Conservation (phyloP, 2,329 filamentous ascomycete genomes). For the Paramyrothecium roridum region DNA sequence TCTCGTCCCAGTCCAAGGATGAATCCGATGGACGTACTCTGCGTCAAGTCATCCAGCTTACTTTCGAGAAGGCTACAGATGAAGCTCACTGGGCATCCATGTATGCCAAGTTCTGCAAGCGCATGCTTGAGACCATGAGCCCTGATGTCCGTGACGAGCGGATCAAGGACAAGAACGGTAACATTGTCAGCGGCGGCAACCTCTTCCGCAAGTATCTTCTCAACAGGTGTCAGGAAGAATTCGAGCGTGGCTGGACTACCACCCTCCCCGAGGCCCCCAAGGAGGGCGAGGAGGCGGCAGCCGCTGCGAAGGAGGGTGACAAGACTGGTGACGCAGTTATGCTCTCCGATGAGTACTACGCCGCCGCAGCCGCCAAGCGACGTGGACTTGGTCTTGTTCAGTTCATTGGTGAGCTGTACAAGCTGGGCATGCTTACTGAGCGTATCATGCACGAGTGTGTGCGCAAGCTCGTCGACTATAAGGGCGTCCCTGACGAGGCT, state of each 20-base stretch:
- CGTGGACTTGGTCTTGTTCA: slow-evolving; percentile 96
- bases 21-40: slow-evolving; percentile 92
- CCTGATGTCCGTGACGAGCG: slow-evolving; percentile 92
- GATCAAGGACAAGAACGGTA: slow-evolving; percentile 85
- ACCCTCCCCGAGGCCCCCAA: slow-evolving; percentile 72
- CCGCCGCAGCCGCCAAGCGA: slow-evolving; percentile 89
- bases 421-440: slow-evolving; percentile 96
- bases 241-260: slow-evolving; percentile 94
- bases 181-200: slow-evolving; percentile 86
- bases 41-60: slow-evolving; percentile 96
- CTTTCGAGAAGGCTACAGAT: slow-evolving; percentile 98
- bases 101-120: slow-evolving; percentile 98
- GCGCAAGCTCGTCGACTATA: slow-evolving; percentile 92
- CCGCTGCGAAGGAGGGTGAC: slow-evolving; percentile 50
- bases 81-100: slow-evolving; percentile 98
- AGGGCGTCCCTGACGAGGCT: slow-evolving; percentile 88
- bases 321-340: slow-evolving; percentile 71
- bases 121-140: slow-evolving; percentile 95
- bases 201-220: slow-evolving; percentile 98
- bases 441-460: slow-evolving; percentile 99
- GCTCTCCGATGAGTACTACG: slow-evolving; percentile 95
- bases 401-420: slow-evolving; percentile 99
- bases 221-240: slow-evolving; percentile 98
- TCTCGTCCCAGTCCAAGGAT: slow-evolving; percentile 92
- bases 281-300: slow-evolving; percentile 62